Evolutionary conservation across 140 eudicot genomes (phyloP).

Genomic region (Oenanthe javanica): DNA sequence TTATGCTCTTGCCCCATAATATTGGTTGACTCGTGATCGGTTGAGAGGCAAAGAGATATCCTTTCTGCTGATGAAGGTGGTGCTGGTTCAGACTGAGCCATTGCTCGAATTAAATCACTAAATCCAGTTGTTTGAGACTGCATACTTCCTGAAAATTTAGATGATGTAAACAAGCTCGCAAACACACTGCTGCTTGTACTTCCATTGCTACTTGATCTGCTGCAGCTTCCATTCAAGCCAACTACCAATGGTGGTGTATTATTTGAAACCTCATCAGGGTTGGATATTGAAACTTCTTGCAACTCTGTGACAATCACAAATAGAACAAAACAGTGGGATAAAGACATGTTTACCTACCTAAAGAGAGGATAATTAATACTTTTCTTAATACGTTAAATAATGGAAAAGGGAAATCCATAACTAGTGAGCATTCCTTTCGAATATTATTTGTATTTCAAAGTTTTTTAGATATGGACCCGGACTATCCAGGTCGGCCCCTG

Average conservation of each 20-base stretch:
- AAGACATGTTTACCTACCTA: not conserved
- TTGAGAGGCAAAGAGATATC: slow-evolving; percentile 60
- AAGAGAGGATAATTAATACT: slow-evolving; percentile 8
- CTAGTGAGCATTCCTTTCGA: not conserved
- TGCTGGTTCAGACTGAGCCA: slow-evolving; percentile 33
- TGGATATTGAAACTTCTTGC: slow-evolving; percentile 35
- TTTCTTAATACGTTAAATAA: not conserved
- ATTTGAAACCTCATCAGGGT: slow-evolving; percentile 25
- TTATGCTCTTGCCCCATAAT: slow-evolving; percentile 60
- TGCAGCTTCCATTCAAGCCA: slow-evolving; percentile 43
- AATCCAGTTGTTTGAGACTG: slow-evolving; percentile 50
- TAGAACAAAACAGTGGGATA: not conserved
- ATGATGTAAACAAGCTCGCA: slow-evolving; percentile 82
- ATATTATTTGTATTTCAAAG: not conserved
- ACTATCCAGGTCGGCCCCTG: too few relatives aligned
- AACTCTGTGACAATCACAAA: slow-evolving; percentile 29
- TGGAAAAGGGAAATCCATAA: not conserved
- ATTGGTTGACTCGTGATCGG: slow-evolving; percentile 63
- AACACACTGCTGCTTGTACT: slow-evolving; percentile 71
- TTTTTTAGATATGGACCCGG: not conserved
- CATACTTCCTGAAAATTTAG: slow-evolving; percentile 51
- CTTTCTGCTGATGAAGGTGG: slow-evolving; percentile 53
- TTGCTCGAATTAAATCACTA: slow-evolving; percentile 36
- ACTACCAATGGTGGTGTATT: slow-evolving; percentile 26
- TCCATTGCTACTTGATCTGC: slow-evolving; percentile 55